Conservation (phyloP, 2,329 filamentous ascomycete genomes). For the Madurella mycetomatis region DNA sequence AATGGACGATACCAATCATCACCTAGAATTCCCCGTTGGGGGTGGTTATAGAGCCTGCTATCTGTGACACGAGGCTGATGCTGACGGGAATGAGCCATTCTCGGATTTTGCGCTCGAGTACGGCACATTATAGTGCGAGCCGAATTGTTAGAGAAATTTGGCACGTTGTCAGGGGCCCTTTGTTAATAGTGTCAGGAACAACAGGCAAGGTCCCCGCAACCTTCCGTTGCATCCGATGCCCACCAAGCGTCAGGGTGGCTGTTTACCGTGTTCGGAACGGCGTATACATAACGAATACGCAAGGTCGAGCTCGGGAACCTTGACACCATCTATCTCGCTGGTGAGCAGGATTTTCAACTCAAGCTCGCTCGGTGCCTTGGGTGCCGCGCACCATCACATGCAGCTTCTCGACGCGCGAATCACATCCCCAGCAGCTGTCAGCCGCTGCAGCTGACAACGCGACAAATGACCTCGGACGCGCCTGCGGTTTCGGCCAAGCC, state of each 20-base stretch:
- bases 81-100: no score
- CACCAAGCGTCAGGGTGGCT: neutral
- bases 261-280: no score
- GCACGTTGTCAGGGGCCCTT: no score
- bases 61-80: no score
- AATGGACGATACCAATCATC: no score
- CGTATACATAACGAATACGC: neutral
- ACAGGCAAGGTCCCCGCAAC: slow-evolving; percentile 3
- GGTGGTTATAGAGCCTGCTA: no score
- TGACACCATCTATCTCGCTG: neutral
- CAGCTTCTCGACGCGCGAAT: neutral
- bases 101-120: no score
- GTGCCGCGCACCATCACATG: slow-evolving; percentile 5
- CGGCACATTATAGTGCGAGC: no score
- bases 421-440: neutral
- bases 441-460: neutral
- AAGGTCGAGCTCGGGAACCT: neutral
- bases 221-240: slow-evolving; percentile 9
- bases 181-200: neutral
- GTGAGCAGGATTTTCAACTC: neutral
- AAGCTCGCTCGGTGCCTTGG: neutral
- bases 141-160: no score
- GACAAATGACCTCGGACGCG: slow-evolving; percentile 10
- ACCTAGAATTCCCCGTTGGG: no score
- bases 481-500: neutral